Base-by-base conservation (phyloP, 2,329 filamentous ascomycete species). In the Alternaria gansuensis region DNA sequence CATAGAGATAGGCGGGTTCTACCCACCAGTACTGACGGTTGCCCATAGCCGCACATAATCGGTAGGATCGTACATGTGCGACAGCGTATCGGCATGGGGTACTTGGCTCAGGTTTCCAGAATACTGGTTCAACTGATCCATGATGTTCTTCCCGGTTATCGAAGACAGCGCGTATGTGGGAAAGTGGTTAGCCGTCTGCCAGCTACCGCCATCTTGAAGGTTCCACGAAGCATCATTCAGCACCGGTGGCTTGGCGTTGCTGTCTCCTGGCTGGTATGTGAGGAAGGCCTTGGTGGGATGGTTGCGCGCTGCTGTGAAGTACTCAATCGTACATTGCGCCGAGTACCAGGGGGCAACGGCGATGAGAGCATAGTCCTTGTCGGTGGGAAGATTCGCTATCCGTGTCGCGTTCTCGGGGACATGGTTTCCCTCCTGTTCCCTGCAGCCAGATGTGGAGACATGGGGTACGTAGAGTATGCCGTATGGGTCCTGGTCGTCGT, bases 301-400 rank as follows among this genome's bases (percentile, higher is more conserved):
- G 65, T 88, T 86, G n/a, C 85, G 84, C 21, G 84, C 84, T 11
- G 82, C 80, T 17, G 83, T 78, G 45, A 98, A 83, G 74, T 92
- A 97, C 43, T 89, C 85, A 54, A 83, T 78, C 11, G 91, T 90
- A 74, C 94, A 99, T 26, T 86, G 80, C 7, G 84, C 80, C 62
- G 84, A 90, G 68, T 92, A 87, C 93, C 94, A 98, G 28, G 94
- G 94, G 24, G 92, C 93, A 52, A 97, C 80, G 28, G 90, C 93
- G 67, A 97, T 86, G 51, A 93, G 82, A 54, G 89, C 87, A 75
- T 91, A 92, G 65, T 90, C 87, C 21, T 76, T 74, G 48, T 84
- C 84, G 0, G 83, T 81, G 0, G 84, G 82, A 14, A 97, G 85
- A 69, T 95, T 84, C n/a, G 78, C 75, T 67, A 86, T 84, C 14